Percentiles rank a stretch among this genome's conserved stretches.
phyloP scores from a whole-genome alignment of 805 yeast species.

The Spathaspora hagerdaliae region DNA sequence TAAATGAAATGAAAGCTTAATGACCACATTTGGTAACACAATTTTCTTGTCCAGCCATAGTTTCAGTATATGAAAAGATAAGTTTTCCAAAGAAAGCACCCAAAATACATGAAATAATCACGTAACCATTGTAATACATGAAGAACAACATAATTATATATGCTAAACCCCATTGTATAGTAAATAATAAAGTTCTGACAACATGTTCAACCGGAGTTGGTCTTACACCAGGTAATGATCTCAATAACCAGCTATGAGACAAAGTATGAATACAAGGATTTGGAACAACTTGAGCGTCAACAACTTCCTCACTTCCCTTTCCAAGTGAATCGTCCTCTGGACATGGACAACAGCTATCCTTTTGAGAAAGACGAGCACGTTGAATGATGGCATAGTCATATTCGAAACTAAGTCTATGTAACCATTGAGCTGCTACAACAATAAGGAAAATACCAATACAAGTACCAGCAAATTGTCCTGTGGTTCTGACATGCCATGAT shows the following conservation, averaged over 20 bases:
- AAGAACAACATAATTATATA: constrained; percentile 67
- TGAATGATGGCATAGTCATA: constrained; percentile 35
- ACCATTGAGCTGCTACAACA: constrained; percentile 54
- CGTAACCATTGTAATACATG: constrained; percentile 73
- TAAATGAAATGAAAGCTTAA: neutral
- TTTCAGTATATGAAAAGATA: constrained; percentile 46
- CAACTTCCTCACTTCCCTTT: neutral
- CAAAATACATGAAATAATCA: constrained; percentile 57
- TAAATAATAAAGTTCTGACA: constrained; percentile 45
- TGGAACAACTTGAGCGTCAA: neutral
- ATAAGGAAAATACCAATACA: constrained; percentile 65
- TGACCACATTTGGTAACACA: constrained; percentile 1
- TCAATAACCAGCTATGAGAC: constrained; percentile 31
- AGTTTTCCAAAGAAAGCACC: constrained; percentile 61
- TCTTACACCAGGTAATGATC: constrained; percentile 13
- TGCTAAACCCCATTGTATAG: constrained; percentile 59
- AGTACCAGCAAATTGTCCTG: constrained; percentile 67
- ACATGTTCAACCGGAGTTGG: constrained; percentile 51
- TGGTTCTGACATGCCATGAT: constrained; percentile 58
- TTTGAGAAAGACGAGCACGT: constrained; percentile 3
- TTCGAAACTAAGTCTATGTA: constrained; percentile 52
- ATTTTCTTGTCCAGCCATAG: constrained; percentile 16
- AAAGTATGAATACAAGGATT: constrained; percentile 22
- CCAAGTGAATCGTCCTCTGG: neutral
- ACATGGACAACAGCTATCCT: neutral